phyloP scores from a whole-genome alignment of 768 basidiomycete genomes.

The Leccinellum rugosiceps region DNA sequence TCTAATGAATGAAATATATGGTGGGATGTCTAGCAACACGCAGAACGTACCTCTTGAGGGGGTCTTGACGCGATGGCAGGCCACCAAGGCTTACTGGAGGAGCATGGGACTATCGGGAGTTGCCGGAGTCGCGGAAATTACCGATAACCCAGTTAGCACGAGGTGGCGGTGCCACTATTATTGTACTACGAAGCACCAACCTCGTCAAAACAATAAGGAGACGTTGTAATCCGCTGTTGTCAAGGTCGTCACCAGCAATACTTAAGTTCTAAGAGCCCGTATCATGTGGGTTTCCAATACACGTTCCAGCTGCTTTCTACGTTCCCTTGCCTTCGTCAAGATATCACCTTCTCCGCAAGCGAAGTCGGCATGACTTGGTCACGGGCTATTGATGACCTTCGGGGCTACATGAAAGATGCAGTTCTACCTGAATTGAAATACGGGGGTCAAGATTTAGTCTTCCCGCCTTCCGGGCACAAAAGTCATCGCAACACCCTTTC shows the following conservation, averaged over 20 bases:
- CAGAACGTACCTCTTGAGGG: slow-evolving; percentile 29
- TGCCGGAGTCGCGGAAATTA: slow-evolving; percentile 21
- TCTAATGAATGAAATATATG: not conserved
- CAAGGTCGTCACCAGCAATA: slow-evolving; percentile 8
- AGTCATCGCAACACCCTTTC: slow-evolving; percentile 35
- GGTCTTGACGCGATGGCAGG: slow-evolving; percentile 19
- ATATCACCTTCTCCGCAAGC: not conserved
- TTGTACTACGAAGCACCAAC: not conserved
- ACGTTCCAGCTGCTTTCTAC: slow-evolving; percentile 1
- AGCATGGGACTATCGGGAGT: slow-evolving; percentile 14
- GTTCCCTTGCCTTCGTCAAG: not conserved
- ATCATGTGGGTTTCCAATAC: not conserved
- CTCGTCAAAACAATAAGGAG: slow-evolving; percentile 20
- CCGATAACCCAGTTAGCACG: slow-evolving; percentile 21
- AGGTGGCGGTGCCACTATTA: not conserved
- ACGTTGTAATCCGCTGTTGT: slow-evolving; percentile 16
- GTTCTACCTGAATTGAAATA: slow-evolving; percentile 32
- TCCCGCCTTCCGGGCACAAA: slow-evolving; percentile 30
- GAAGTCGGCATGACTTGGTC: slow-evolving; percentile 22
- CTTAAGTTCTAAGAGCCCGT: slow-evolving; percentile 17
- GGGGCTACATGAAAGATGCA: slow-evolving; percentile 34
- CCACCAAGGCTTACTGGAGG: slow-evolving; percentile 3
- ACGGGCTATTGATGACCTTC: slow-evolving; percentile 32
- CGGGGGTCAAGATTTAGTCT: slow-evolving; percentile 13
- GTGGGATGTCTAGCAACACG: not conserved